phyloP scores from a whole-genome alignment of 768 basidiomycete genomes.

The Collybia mongolica region DNA sequence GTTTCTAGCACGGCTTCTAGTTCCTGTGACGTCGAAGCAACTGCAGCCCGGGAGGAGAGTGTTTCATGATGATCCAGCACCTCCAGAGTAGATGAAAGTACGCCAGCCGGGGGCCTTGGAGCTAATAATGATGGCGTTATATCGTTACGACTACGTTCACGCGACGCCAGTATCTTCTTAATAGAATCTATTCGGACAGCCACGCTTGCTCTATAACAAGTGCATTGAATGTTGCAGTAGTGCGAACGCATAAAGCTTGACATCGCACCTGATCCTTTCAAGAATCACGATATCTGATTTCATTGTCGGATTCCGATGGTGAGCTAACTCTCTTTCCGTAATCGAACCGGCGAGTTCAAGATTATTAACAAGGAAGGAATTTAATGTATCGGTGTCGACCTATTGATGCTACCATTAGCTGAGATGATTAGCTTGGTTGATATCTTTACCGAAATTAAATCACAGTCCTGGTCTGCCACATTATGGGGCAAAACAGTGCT shows the following conservation, averaged over 20 bases:
- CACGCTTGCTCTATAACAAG: constrained; percentile 26
- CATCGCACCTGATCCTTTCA: constrained; percentile 38
- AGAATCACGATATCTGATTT: constrained; percentile 38
- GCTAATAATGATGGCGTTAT: background rate
- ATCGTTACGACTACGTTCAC: constrained; percentile 5
- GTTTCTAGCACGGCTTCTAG: too few relatives aligned
- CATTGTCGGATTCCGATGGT: constrained; percentile 15
- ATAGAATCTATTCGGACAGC: constrained; percentile 38
- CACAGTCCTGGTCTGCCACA: constrained; percentile 17
- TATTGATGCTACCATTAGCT: constrained; percentile 10
- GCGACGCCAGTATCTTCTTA: constrained; percentile 28
- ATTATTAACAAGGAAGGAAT: constrained; percentile 25
- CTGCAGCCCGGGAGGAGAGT: too few relatives aligned
- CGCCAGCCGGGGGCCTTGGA: too few relatives aligned
- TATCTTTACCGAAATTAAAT: constrained; percentile 23
- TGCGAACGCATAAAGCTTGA: background rate
- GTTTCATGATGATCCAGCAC: too few relatives aligned
- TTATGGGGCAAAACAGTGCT: background rate
- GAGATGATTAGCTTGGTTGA: background rate
- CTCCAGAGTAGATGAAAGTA: too few relatives aligned
- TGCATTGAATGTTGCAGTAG: constrained; percentile 1
- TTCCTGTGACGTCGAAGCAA: too few relatives aligned
- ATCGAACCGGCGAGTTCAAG: constrained; percentile 22
- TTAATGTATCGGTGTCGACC: constrained; percentile 29
- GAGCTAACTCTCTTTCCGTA: constrained; percentile 13